These are phyloP conservation scores for Sclerotiophoma versabilis DNA, from an alignment of 2,329 filamentous ascomycete genomes.

Conservation along the genomic window DNA sequence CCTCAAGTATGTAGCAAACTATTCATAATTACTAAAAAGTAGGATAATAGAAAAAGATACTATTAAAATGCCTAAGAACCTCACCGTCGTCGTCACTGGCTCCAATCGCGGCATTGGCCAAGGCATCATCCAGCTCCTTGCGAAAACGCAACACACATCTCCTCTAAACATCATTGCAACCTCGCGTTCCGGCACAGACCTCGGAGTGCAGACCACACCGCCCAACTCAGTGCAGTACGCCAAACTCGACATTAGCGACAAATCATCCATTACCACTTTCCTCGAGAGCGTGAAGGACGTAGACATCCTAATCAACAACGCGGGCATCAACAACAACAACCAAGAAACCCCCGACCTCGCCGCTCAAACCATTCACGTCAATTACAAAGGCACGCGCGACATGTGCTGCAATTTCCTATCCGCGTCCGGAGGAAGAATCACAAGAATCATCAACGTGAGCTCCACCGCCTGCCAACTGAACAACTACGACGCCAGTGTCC, in stretches of 20 bases:
- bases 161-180: slow-evolving; percentile 30
- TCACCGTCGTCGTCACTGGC: slow-evolving; percentile 33
- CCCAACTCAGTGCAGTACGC: slow-evolving; percentile 23
- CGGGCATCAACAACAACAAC: slow-evolving; percentile 28
- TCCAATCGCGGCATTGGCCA: slow-evolving; percentile 32
- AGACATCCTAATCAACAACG: slow-evolving; percentile 34
- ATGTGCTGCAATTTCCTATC: slow-evolving; percentile 25
- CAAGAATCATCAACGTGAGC: slow-evolving; percentile 28
- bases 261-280: slow-evolving; percentile 24
- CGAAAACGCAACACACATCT: slow-evolving; percentile 17
- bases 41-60: not conserved
- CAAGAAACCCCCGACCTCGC: slow-evolving; percentile 18
- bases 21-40: not conserved
- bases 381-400: slow-evolving; percentile 28
- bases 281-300: slow-evolving; percentile 14
- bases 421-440: accelerated
- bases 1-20: not conserved
- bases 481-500: slow-evolving; percentile 11
- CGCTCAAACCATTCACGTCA: slow-evolving; percentile 18
- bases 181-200: slow-evolving; percentile 24
- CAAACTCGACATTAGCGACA: slow-evolving; percentile 24
- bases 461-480: slow-evolving; percentile 16
- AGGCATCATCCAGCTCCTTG: slow-evolving; percentile 30
- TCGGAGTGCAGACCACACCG: slow-evolving; percentile 3
- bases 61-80: slow-evolving; percentile 17